A percentile compares a stretch with the other conserved stretches of the same genome.
Evolutionary conservation across 495 filamentous ascomycete genomes (phyloP).

Genomic region (Penicillium parvum): DNA sequence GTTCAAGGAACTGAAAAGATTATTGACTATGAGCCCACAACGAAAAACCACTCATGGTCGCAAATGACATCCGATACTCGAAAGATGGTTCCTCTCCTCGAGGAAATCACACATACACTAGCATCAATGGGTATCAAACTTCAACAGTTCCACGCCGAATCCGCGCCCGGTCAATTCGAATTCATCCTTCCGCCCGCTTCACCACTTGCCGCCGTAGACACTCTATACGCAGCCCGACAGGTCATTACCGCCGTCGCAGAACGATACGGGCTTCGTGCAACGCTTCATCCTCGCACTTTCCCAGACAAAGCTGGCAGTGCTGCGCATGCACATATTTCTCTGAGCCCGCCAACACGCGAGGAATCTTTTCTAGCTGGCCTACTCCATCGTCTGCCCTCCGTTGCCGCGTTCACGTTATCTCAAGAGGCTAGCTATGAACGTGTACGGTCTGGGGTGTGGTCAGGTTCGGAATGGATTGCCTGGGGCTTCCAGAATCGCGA

Average conservation of each 20-base stretch:
- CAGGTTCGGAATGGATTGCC: constrained; percentile 40
- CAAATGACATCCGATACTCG: constrained; percentile 40
- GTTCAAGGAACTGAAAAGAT: constrained; percentile 10
- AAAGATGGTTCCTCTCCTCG: constrained; percentile 48
- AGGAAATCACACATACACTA: constrained; percentile 58
- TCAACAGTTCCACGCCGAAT: constrained; percentile 75
- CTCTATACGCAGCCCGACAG: constrained; percentile 66
- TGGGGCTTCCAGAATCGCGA: constrained; percentile 47
- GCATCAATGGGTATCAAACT: constrained; percentile 59
- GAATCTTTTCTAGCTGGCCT: constrained; percentile 38
- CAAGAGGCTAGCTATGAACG: constrained; percentile 41
- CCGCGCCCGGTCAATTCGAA: constrained; percentile 73
- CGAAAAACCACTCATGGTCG: constrained; percentile 49
- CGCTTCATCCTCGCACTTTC: constrained; percentile 71
- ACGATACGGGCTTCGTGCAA: constrained; percentile 56
- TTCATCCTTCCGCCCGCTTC: constrained; percentile 63
- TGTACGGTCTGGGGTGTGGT: constrained; percentile 52
- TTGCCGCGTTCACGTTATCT: constrained; percentile 37
- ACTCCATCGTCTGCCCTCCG: constrained; percentile 26
- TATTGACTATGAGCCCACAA: constrained; percentile 17
- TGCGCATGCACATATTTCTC: constrained; percentile 44
- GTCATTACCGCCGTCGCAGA: constrained; percentile 51
- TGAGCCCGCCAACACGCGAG: constrained; percentile 25
- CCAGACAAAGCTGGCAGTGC: constrained; percentile 31
- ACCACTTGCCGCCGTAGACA: constrained; percentile 68